Evolutionary conservation across 495 filamentous ascomycete species (phyloP).

Genomic region (Apodospora peruviana): DNA sequence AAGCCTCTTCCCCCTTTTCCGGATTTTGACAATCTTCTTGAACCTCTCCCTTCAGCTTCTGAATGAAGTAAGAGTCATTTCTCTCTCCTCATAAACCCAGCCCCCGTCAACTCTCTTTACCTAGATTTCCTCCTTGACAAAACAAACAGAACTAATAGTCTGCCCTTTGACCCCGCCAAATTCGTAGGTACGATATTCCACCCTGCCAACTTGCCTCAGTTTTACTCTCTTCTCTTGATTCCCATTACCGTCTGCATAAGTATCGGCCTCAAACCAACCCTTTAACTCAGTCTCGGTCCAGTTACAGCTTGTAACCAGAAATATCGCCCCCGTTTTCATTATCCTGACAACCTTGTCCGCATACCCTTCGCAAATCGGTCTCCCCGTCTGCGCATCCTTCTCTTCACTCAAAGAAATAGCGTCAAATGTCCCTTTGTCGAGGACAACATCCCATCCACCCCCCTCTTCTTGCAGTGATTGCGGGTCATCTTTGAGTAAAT

Average conservation of each 20-base stretch:
- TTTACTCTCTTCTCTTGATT: conserved; percentile 3
- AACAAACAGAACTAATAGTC: conserved; percentile 78
- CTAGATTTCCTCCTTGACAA: conserved; percentile 41
- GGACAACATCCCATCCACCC: conserved; percentile 72
- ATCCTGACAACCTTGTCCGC: conserved; percentile 55
- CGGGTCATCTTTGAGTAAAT: conserved; percentile 58
- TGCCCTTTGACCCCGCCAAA: conserved; percentile 85
- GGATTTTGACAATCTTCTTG: too few species aligned
- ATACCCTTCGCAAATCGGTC: conserved; percentile 68
- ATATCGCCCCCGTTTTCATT: conserved; percentile 61
- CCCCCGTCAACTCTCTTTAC: too few species aligned
- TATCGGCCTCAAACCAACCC: conserved; percentile 58
- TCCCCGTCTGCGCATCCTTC: conserved; percentile 41
- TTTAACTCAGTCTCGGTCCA: conserved; percentile 90
- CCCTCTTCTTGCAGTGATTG: conserved; percentile 12
- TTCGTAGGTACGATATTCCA: conserved; percentile 76
- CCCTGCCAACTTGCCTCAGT: conserved; percentile 50
- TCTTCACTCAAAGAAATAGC: conserved; percentile 73
- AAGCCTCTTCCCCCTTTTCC: too few species aligned
- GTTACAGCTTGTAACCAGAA: conserved; percentile 92
- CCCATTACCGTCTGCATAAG: conserved; percentile 6
- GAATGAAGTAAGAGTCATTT: too few species aligned
- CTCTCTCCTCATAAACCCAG: too few species aligned
- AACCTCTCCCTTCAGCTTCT: too few species aligned
- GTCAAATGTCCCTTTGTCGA: conserved; percentile 98